These are phyloP conservation scores for Phytopythium kandeliae DNA, from an alignment of 352 stramenopile species.

Conservation along the genomic window DNA sequence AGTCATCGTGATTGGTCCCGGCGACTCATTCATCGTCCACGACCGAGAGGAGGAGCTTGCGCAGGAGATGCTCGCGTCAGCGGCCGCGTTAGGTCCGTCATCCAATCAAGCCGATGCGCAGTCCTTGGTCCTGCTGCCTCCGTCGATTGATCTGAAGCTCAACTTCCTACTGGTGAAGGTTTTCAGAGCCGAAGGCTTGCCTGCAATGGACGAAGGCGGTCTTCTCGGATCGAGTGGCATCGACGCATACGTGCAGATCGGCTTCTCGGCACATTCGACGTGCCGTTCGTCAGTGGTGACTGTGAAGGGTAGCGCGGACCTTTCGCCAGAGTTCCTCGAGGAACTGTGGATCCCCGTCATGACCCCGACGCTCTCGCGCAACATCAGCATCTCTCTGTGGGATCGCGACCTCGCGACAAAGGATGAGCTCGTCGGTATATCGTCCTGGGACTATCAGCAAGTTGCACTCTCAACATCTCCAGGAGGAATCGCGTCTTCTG, in stretches of 20 bases:
- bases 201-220: slow-evolving; percentile 59
- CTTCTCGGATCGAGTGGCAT: slow-evolving; percentile 48
- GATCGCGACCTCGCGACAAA: slow-evolving; percentile 65
- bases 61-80: slow-evolving; percentile 29
- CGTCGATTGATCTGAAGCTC: slow-evolving; percentile 68
- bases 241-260: slow-evolving; percentile 74
- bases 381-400: slow-evolving; percentile 74
- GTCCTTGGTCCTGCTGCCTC: slow-evolving; percentile 62
- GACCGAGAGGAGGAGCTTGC: slow-evolving; percentile 65
- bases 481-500: slow-evolving; percentile 15
- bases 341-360: slow-evolving; percentile 86
- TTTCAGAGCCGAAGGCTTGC: slow-evolving; percentile 73
- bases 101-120: slow-evolving; percentile 12
- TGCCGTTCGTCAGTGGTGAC: slow-evolving; percentile 53
- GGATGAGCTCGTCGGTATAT: slow-evolving; percentile 70
- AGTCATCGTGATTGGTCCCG: slow-evolving; percentile 64
- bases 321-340: slow-evolving; percentile 63
- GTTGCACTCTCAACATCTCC: slow-evolving; percentile 23
- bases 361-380: slow-evolving; percentile 59
- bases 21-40: slow-evolving; percentile 57
- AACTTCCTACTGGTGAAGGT: slow-evolving; percentile 80
- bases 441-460: slow-evolving; percentile 66
- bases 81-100: slow-evolving; percentile 2
- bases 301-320: slow-evolving; percentile 42
- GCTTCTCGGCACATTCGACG: slow-evolving; percentile 45